Evolutionary conservation across 306 rosid species (phyloP).

Genomic region (Inga laurina): DNA sequence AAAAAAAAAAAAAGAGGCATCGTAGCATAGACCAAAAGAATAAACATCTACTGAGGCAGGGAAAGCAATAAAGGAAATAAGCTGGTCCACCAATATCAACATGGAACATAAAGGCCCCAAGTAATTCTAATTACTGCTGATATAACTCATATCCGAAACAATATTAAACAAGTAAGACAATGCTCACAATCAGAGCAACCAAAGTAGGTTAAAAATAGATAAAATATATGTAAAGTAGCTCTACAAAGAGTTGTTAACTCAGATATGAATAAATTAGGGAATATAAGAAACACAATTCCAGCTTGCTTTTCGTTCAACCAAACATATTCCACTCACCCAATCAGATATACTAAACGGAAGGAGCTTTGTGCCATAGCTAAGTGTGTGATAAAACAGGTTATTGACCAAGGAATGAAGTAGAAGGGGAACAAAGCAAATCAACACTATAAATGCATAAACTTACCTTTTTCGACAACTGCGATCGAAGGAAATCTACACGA

Average conservation of each 20-base stretch:
- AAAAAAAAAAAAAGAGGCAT: conserved; percentile 1
- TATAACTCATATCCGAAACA: not conserved
- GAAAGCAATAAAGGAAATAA: conserved; percentile 8
- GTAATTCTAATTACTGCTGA: conserved; percentile 8
- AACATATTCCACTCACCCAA: not conserved
- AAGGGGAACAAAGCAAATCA: conserved; percentile 11
- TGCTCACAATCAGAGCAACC: conserved; percentile 1
- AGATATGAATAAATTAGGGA: not conserved
- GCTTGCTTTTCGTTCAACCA: not conserved
- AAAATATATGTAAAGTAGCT: not conserved
- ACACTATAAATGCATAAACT: conserved; percentile 32
- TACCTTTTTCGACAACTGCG: conserved; percentile 74
- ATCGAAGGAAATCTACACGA: conserved; percentile 91
- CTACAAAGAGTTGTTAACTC: not conserved
- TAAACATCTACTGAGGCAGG: not conserved
- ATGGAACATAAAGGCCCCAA: conserved; percentile 1
- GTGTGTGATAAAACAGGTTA: conserved; percentile 9
- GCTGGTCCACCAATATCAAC: not conserved
- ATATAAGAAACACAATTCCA: not conserved
- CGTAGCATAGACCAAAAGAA: not conserved
- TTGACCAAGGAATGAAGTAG: conserved; percentile 8
- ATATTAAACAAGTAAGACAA: conserved; percentile 11
- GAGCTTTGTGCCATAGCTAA: not conserved
- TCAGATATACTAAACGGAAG: not conserved
- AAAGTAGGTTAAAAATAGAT: not conserved